These are phyloP conservation scores for Xylariaceae sp. DNA, from an alignment of 2,329 filamentous ascomycete species.

Conservation along the genomic window DNA sequence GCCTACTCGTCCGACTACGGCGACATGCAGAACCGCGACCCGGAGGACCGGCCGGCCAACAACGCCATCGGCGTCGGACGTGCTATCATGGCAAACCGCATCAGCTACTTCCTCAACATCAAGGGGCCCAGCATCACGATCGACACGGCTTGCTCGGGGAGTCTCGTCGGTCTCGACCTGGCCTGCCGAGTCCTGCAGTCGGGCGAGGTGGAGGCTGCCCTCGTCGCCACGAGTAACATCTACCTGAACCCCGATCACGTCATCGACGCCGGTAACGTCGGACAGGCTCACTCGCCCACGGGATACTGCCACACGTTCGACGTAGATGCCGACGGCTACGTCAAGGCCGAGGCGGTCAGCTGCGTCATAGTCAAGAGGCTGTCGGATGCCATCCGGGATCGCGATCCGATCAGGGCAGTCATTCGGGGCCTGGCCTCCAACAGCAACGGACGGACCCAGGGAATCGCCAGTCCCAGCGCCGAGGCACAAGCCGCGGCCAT, in stretches of 20 bases:
- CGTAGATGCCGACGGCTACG: conserved; percentile 39
- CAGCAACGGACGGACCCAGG: conserved; percentile 34
- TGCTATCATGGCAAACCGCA: conserved; percentile 27
- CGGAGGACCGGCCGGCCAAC: not conserved
- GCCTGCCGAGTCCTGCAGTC: conserved; percentile 1
- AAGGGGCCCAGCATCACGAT: conserved; percentile 21
- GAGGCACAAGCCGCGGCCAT: conserved; percentile 31
- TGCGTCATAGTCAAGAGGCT: conserved; percentile 40
- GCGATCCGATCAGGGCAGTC: conserved; percentile 34
- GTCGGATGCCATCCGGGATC: conserved; percentile 36
- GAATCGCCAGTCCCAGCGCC: conserved; percentile 38
- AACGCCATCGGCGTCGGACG: conserved; percentile 17
- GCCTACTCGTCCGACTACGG: conserved; percentile 1
- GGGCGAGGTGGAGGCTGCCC: conserved; percentile 22
- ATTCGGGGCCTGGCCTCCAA: conserved; percentile 32
- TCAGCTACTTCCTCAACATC: conserved; percentile 31
- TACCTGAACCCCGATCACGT: conserved; percentile 27
- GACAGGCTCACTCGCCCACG: conserved; percentile 11
- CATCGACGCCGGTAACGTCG: conserved; percentile 12
- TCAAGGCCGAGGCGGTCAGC: conserved; percentile 39
- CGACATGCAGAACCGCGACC: conserved; percentile 6
- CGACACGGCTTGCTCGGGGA: conserved; percentile 3
- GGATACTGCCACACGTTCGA: conserved; percentile 33
- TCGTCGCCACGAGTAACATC: conserved; percentile 29
- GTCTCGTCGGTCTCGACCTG: not conserved